phyloP scores from a whole-genome alignment of 352 stramenopile species.

The Peronospora tabacina region DNA sequence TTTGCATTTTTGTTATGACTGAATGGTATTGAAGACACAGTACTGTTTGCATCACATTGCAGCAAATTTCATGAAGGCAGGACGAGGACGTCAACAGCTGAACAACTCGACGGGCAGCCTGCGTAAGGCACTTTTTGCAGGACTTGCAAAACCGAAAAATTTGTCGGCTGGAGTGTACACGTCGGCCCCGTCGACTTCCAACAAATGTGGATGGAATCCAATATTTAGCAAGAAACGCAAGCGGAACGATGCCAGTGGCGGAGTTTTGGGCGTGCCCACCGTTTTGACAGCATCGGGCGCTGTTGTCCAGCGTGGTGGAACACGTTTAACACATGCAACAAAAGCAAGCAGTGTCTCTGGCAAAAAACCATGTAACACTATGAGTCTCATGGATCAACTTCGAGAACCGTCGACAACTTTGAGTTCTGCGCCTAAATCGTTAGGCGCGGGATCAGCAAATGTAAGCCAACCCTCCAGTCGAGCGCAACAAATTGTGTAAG shows the following conservation, averaged over 20 bases:
- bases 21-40: constrained; percentile 33
- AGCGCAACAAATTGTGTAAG: constrained; percentile 54
- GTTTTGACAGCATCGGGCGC: constrained; percentile 42
- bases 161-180: constrained; percentile 74
- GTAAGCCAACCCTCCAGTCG: constrained; percentile 23
- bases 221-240: constrained; percentile 48
- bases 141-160: constrained; percentile 53
- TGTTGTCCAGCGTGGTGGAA: constrained; percentile 31
- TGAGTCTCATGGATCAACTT: constrained; percentile 34
- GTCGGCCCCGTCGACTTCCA: constrained; percentile 20
- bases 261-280: constrained; percentile 38
- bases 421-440: constrained; percentile 4
- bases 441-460: constrained; percentile 1
- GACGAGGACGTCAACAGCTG: constrained; percentile 62
- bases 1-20: neutral
- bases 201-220: constrained; percentile 30
- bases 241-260: constrained; percentile 24
- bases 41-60: constrained; percentile 77
- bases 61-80: constrained; percentile 59
- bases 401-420: constrained; percentile 18
- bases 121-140: constrained; percentile 55
- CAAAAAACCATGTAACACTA: constrained; percentile 10
- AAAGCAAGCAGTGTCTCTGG: neutral
- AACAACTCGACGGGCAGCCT: constrained; percentile 63
- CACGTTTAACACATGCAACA: constrained; percentile 2